Base-by-base conservation (phyloP, 805 yeast species). In the Lipomyces yamadae region DNA sequence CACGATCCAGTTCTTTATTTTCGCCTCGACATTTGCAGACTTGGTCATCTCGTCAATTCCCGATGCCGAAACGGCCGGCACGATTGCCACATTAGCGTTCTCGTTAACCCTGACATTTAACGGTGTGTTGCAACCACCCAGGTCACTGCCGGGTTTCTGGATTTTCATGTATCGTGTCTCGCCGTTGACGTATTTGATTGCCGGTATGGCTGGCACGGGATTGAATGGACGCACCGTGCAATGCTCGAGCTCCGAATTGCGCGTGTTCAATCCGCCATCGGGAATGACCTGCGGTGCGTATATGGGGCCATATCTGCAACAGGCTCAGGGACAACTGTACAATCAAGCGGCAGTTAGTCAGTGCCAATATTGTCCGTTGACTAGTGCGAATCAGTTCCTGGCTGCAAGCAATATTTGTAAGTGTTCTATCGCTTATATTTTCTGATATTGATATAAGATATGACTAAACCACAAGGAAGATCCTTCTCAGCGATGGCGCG, bases 121-220 rank as follows among this genome's bases (percentile, higher is more conserved):
- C 76, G 91, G 92, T 79, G 88, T 88, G 64, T 79, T 87, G 63
- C 90, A 87, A 72, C 84, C 86, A 11, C 78, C 78, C 4, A 53
- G 68, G 2, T 76, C 81, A 59, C 83, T 90, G 88, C 95, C 95
- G 10, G 87, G 90, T 0, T 90, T 91, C 80, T 90, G 95, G 96
- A 86, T 84, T 50, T 91, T 88, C 76, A 89, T 91, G 92, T 88
- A 89, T 84, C 84, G 88, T 73, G 82, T 81, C 18, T 87, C 90
- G 37, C 95, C 83, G 7, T 84, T 84, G 77, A 88, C 94, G 1
- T 90, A 90, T 75, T 84, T 88, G 75, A 80, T 90, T 65, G 86
- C 84, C 68, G 81, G 84, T 62, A 79, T 88, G 69, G 78, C 86
- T 55, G 80, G 78, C 32, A 77, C 75, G 37, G 80, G 82, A 61